phyloP scores from a whole-genome alignment of 139 green algal species.

The Chlorella sp. region DNA sequence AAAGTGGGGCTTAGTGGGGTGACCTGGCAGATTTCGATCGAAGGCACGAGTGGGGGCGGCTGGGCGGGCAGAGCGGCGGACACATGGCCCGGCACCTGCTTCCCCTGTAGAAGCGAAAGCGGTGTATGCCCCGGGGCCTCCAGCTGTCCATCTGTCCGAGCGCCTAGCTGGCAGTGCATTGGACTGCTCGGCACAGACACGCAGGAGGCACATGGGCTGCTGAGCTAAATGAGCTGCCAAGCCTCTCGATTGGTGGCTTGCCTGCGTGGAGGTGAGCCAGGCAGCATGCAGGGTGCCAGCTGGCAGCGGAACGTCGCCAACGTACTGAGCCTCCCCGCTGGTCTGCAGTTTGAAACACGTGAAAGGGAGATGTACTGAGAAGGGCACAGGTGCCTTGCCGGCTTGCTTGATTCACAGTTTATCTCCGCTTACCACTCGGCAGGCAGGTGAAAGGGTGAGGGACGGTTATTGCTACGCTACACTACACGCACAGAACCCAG shows the following conservation, averaged over 20 bases:
- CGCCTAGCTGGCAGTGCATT: too few relatives aligned
- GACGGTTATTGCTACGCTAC: too few relatives aligned
- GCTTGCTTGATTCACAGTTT: too few relatives aligned
- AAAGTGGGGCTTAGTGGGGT: neutral
- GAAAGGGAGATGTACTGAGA: neutral
- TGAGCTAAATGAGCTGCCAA: neutral
- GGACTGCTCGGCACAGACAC: neutral
- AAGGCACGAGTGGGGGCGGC: too few relatives aligned
- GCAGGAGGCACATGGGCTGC: neutral
- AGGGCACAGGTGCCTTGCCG: neutral
- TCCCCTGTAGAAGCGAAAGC: too few relatives aligned
- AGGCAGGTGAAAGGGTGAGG: too few relatives aligned
- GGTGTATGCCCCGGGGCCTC: too few relatives aligned
- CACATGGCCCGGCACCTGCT: too few relatives aligned
- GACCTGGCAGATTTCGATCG: too few relatives aligned
- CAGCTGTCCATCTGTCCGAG: neutral
- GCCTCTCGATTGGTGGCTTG: neutral
- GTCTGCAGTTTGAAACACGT: conserved; percentile 45
- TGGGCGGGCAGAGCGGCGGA: too few relatives aligned
- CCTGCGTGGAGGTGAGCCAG: conserved; percentile 51
- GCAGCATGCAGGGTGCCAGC: conserved; percentile 55
- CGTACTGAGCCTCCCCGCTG: conserved; percentile 69
- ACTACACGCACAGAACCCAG: neutral
- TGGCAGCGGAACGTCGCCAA: conserved; percentile 53
- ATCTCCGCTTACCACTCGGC: too few relatives aligned